phyloP scores from a whole-genome alignment of 2,329 filamentous ascomycete genomes.

The Drechslerella coelobrocha region DNA sequence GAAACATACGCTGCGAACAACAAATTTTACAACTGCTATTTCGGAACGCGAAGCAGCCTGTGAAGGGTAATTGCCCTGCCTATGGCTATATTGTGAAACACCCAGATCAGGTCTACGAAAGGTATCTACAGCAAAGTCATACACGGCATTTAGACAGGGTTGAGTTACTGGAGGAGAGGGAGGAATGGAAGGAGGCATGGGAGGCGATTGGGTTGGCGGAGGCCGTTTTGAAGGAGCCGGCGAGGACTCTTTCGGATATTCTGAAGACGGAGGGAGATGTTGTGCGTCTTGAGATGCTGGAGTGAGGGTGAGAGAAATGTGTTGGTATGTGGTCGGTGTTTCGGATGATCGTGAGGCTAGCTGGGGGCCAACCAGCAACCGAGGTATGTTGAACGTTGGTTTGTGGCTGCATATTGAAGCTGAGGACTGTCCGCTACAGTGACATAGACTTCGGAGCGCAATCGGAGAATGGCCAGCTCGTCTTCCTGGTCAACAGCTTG shows the following conservation, averaged over 20 bases:
- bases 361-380: no score
- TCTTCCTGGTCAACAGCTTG: no score
- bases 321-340: conserved; percentile 36
- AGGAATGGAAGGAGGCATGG: conserved; percentile 27
- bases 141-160: conserved; percentile 15
- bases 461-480: no score
- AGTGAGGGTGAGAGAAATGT: conserved; percentile 6
- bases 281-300: conserved; percentile 9
- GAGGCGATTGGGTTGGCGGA: conserved; percentile 20
- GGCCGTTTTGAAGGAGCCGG: conserved; percentile 21
- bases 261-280: conserved; percentile 27
- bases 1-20: conserved; percentile 20
- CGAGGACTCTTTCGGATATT: conserved; percentile 18
- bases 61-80: conserved; percentile 7
- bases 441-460: no score
- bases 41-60: conserved; percentile 6
- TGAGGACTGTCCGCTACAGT: no score
- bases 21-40: conserved; percentile 25
- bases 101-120: conserved; percentile 8
- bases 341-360: conserved; percentile 4
- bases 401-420: no score
- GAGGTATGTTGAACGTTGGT: no score
- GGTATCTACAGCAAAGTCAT: conserved; percentile 11
- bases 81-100: conserved; percentile 22
- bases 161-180: conserved; percentile 1